Conservation (phyloP, 352 stramenopile species). For the Phytophthora boehmeriae region DNA sequence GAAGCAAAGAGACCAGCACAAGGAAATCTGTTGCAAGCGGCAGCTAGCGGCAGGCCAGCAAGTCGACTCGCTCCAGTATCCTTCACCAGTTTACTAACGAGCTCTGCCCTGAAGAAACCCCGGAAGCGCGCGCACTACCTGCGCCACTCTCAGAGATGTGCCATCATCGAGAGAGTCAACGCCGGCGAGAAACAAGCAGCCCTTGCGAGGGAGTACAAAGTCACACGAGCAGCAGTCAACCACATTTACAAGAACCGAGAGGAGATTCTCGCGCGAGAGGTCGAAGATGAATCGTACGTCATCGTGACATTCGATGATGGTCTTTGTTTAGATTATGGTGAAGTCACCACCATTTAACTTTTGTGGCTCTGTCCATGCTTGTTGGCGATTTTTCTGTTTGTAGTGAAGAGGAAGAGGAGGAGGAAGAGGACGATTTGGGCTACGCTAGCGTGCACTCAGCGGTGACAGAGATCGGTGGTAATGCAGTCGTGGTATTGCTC, state of each 20-base stretch:
- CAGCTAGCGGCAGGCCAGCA: too few species aligned
- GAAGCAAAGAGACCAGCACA: too few species aligned
- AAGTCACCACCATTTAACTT: not conserved
- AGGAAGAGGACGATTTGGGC: not conserved
- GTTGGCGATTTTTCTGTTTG: not conserved
- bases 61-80: too few species aligned
- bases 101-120: not conserved
- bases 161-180: slow-evolving; percentile 44
- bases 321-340: not conserved
- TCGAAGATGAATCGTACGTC: slow-evolving; percentile 1
- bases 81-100: too few species aligned
- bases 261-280: slow-evolving; percentile 32
- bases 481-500: slow-evolving; percentile 1
- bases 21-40: too few species aligned
- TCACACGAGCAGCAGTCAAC: slow-evolving; percentile 38
- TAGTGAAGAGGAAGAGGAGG: not conserved
- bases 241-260: slow-evolving; percentile 53
- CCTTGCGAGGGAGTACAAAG: slow-evolving; percentile 19
- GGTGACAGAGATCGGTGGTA: not conserved
- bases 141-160: slow-evolving; percentile 26
- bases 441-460: not conserved
- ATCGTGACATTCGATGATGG: slow-evolving; percentile 10
- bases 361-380: too few species aligned
- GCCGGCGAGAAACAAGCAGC: slow-evolving; percentile 42
- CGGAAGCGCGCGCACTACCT: slow-evolving; percentile 33